Base-by-base conservation (phyloP, 139 green algal genomes). In the Coelastrella sp. region DNA sequence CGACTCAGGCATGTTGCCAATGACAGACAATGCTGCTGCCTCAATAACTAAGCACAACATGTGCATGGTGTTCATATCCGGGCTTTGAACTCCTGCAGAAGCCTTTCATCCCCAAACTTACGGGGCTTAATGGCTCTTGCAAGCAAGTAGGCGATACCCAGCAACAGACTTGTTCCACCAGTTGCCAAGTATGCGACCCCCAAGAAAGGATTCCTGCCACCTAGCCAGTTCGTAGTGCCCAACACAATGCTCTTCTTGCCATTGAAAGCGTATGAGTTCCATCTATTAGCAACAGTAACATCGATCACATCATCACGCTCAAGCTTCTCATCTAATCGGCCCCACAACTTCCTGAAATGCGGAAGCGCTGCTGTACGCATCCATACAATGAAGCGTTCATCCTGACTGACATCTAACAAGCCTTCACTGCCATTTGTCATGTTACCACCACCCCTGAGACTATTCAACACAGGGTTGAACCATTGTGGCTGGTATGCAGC, bases 381-480 rank as follows among this genome's bases (percentile, higher is more conserved):
- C 98, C 98, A 99, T 58, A 99, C 96, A 74, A 99, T 97, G 90
- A 99, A 97, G 61, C 97, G 97, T 94, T 99, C 93, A 79, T 98
- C 93, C 68, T 98, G 20, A 65, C 94, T 92, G 1, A 98, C 87
- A 20, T 27, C 87, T 17, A 91, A n/a, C n/a, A 73, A 59, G 5
- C 35, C 73, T 8, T 61, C 73, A 15, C n/a, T 65, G 8, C 4
- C 6, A 3, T 49, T 49, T 3, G 84, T 88, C 17, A 93, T 65
- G 91, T 93, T 91, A 63, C 75, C 84, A 59, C 91, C 91, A 49
- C 91, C 91, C 24, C 91, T 85, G 8, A n/a, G 24, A 15, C 73
- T 24, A 68, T 91, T 70, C 6, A 92, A 63, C 0, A 24, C 22
- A 1, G 79, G 84, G 72, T 94, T 94, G 65, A 94, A 94, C 79